Conservation (phyloP, 176 grass and related monocot genomes). For the Bromus sterilis region DNA sequence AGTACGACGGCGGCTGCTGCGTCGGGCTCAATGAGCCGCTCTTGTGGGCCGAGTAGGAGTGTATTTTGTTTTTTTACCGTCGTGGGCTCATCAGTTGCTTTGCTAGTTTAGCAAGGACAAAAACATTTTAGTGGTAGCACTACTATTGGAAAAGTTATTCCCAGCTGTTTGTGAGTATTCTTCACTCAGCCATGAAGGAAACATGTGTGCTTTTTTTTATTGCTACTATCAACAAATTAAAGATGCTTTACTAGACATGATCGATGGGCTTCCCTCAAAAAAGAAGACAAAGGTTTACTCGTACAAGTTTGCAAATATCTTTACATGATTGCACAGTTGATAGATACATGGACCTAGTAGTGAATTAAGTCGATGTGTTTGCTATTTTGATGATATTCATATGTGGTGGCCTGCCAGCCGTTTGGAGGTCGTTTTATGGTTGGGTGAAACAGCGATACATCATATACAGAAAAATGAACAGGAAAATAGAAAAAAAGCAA, state of each 20-base stretch:
- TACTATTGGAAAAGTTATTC: not conserved
- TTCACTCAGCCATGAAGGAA: not conserved
- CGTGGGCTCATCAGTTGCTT: not conserved
- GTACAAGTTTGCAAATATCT: not conserved
- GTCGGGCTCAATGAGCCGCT: constrained; percentile 25
- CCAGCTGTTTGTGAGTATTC: not conserved
- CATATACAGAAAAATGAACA: too few relatives aligned
- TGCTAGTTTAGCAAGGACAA: not conserved
- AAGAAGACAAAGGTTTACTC: not conserved
- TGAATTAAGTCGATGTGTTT: not conserved
- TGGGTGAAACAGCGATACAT: not conserved
- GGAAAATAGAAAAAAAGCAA: not conserved
- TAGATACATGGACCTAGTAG: not conserved
- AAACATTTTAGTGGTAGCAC: not conserved
- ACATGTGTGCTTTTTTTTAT: not conserved
- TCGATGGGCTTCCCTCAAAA: not conserved
- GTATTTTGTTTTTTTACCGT: not conserved
- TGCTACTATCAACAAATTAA: not conserved
- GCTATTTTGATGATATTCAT: not conserved
- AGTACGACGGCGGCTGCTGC: constrained; percentile 33
- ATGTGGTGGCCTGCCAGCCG: not conserved
- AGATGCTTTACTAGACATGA: not conserved
- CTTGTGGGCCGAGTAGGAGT: constrained; percentile 40
- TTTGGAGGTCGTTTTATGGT: constrained; percentile 25
- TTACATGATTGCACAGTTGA: not conserved